phyloP scores from a whole-genome alignment of 2,329 filamentous ascomycete species.

The Paraphoma sp. region DNA sequence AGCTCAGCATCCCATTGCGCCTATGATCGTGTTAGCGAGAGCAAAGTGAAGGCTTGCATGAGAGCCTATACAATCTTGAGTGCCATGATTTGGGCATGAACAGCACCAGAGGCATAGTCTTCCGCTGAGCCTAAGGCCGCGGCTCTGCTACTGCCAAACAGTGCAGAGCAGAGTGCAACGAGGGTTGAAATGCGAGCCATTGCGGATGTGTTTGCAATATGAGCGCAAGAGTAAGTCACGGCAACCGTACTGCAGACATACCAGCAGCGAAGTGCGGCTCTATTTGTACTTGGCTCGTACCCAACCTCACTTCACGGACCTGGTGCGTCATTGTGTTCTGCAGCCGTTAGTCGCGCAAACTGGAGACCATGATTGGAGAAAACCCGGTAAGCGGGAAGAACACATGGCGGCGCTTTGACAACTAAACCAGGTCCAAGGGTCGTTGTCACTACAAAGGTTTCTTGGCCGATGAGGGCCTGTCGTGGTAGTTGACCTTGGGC shows the following conservation, averaged over 20 bases:
- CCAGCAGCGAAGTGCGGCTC: background rate
- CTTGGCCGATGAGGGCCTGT: background rate
- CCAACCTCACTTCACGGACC: background rate
- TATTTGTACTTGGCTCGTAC: background rate
- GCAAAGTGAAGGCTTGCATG: background rate
- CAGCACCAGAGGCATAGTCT: constrained; percentile 43
- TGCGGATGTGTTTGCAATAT: background rate
- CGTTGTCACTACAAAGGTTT: background rate
- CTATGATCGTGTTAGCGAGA: constrained; percentile 13
- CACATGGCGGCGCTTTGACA: background rate
- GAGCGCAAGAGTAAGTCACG: background rate
- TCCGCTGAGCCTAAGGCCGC: constrained; percentile 32
- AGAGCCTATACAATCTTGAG: constrained; percentile 34
- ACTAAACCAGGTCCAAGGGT: constrained; percentile 1
- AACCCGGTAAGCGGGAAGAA: background rate
- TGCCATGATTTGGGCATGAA: constrained; percentile 43
- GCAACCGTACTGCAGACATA: background rate
- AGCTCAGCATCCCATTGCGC: constrained; percentile 34
- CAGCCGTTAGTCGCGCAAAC: background rate
- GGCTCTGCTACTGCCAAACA: constrained; percentile 26
- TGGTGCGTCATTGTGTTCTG: background rate
- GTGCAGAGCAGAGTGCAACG: constrained; percentile 20
- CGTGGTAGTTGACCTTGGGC: background rate
- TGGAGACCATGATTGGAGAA: background rate
- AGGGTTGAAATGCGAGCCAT: constrained; percentile 23